phyloP scores from a whole-genome alignment of 345 rosid genomes.

The Populus simonii region DNA sequence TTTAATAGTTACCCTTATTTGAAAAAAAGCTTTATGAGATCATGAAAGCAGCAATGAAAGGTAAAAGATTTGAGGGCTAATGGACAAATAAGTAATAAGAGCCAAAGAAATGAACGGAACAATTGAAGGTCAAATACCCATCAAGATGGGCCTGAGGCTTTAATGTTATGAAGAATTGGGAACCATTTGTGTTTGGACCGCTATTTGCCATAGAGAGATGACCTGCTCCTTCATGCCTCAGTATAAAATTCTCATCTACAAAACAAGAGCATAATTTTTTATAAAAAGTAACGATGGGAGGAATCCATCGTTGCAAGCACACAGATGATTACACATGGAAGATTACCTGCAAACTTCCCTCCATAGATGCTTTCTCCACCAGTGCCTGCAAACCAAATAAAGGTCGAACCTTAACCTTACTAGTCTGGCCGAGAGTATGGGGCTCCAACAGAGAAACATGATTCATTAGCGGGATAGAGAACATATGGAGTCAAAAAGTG shows the following conservation, averaged over 20 bases:
- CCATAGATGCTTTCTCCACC: conserved; percentile 99
- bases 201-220: conserved; percentile 94
- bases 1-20: background rate
- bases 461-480: conserved; percentile 20
- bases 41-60: background rate
- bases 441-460: conserved; percentile 39
- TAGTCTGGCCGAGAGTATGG: conserved; percentile 44
- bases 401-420: conserved; percentile 51
- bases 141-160: conserved; percentile 84
- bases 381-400: conserved; percentile 92
- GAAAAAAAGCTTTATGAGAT: background rate
- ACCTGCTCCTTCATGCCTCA: conserved; percentile 78
- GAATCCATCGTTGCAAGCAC: background rate
- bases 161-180: conserved; percentile 89
- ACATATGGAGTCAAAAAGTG: conserved; percentile 26
- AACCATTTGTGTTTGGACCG: conserved; percentile 91
- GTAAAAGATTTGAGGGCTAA: background rate
- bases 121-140: conserved; percentile 54
- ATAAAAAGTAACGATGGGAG: conserved; percentile 2
- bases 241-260: conserved; percentile 87
- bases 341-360: conserved; percentile 86
- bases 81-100: background rate
- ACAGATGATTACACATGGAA: conserved; percentile 2
- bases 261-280: conserved; percentile 9
- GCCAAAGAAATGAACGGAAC: conserved; percentile 10